phyloP scores from a whole-genome alignment of 176 grass and related monocot species.

The Cenchrus americanus region DNA sequence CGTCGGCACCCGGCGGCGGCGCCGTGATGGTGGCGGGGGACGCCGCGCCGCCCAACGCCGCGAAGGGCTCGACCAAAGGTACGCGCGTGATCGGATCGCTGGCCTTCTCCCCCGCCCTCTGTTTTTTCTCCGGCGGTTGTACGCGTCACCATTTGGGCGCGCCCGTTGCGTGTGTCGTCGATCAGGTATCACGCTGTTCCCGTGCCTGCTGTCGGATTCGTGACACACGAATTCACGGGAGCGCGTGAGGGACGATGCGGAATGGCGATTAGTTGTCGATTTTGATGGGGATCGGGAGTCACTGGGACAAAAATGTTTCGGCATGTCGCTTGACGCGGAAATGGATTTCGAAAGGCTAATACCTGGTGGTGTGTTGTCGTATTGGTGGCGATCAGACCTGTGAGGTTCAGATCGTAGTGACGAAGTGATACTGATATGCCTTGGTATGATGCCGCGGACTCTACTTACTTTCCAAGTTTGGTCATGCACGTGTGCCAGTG shows the following conservation, averaged over 20 bases:
- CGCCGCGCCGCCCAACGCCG: conserved; percentile 24
- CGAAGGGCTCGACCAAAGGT: conserved; percentile 60
- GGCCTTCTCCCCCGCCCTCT: background rate
- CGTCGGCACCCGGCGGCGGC: background rate
- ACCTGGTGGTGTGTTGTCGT: background rate
- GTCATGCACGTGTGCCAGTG: too few relatives aligned
- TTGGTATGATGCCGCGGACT: background rate
- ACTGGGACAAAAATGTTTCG: background rate
- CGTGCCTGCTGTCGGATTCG: background rate
- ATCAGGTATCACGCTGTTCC: background rate
- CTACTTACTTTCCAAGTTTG: background rate
- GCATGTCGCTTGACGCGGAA: background rate
- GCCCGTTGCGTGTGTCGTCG: background rate
- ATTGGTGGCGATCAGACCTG: background rate
- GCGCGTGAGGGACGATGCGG: background rate
- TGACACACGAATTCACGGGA: background rate
- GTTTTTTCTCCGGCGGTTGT: background rate
- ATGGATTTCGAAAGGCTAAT: background rate
- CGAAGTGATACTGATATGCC: background rate
- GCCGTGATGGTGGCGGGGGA: conserved; percentile 24
- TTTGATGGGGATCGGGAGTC: background rate
- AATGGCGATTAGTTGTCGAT: background rate
- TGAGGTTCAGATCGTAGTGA: background rate
- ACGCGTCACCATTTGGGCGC: background rate
- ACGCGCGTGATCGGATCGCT: background rate